Evolutionary conservation across 2,329 filamentous ascomycete species (phyloP), one percentile per base, ranked within the genome.

Genomic region (Pseudogymnoascus verrucosus): DNA sequence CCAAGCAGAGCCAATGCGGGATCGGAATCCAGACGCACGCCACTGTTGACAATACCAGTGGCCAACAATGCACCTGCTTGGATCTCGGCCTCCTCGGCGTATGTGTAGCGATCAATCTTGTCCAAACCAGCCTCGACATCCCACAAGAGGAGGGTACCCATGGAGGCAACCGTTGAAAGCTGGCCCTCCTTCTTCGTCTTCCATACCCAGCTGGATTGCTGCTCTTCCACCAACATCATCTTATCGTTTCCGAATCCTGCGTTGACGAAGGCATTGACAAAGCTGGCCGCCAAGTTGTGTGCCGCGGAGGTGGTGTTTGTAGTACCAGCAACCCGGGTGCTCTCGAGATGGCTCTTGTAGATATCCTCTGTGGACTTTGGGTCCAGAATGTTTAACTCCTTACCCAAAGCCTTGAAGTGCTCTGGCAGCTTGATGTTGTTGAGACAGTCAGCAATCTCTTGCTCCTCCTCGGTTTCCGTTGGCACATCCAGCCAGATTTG

Each of bases 121-220:
- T 96, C 91, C 62, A 99, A 80, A 63, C 93, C 95, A 68, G 85
- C 88, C 72, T 98, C 93, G 21, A 96, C 88, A 72, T 99, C 93
- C 90, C 95, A 96, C 72, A 96, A 84, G 74, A 96, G 81, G 16
- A 99, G 82, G 71, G 95, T 93, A 72, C 95, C 95, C 69, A 97
- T 79, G 0, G 95, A 98, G 4, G 96, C 96, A 40, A 96, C 90
- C 0, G 93, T 97, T 1, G 95, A 98, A 77, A 96, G 84, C 92
- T 96, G 96, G 67, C 95, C 95, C 72, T 97, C 93, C 44, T 96
- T 92, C 78, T 99, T 99, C 19, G 96, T 98, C 81, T 98, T 99
- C 91, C 92, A 99, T 4, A 99, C 91, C 93, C 95, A 99, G 67
- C 89, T 90, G 70, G 89, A 88, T 79, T 96, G 96, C 67, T 92